Conservation (phyloP, 78 protist genomes). For the Tieghemostelium lacteum region DNA sequence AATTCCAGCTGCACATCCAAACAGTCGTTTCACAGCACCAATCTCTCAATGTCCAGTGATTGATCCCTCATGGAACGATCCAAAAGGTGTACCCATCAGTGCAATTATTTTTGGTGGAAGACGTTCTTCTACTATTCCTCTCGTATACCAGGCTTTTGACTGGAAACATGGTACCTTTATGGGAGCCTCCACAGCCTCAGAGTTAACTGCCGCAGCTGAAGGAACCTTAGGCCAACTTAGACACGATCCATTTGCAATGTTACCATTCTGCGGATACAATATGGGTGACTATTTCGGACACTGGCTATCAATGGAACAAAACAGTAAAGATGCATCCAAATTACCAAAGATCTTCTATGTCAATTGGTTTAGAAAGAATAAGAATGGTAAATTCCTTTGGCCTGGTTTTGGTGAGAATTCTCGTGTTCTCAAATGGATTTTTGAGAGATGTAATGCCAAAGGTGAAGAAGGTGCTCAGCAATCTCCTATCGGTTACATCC, state of each 20-base stretch:
- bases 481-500: constrained; percentile 85
- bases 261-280: constrained; percentile 95
- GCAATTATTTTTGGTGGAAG: constrained; percentile 96
- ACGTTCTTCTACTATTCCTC: constrained; percentile 85
- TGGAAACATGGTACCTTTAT: constrained; percentile 96
- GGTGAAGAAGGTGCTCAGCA: constrained; percentile 43
- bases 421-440: constrained; percentile 93
- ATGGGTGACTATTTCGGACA: constrained; percentile 95
- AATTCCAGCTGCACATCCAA: constrained; percentile 91
- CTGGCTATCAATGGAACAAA: constrained; percentile 88
- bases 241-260: constrained; percentile 94
- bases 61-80: constrained; percentile 84
- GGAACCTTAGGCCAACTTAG: constrained; percentile 76
- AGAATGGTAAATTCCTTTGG: constrained; percentile 90
- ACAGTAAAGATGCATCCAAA: constrained; percentile 1
- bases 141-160: constrained; percentile 82
- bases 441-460: constrained; percentile 75
- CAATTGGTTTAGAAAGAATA: constrained; percentile 93
- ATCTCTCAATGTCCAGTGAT: constrained; percentile 90
- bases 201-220: constrained; percentile 92
- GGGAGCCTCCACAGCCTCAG: constrained; percentile 91
- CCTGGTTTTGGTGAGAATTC: constrained; percentile 95
- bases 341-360: constrained; percentile 92
- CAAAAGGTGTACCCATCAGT: constrained; percentile 93
- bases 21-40: constrained; percentile 93